Conservation (phyloP, 2,329 filamentous ascomycete species). For the Penicillium griseofulvum region DNA sequence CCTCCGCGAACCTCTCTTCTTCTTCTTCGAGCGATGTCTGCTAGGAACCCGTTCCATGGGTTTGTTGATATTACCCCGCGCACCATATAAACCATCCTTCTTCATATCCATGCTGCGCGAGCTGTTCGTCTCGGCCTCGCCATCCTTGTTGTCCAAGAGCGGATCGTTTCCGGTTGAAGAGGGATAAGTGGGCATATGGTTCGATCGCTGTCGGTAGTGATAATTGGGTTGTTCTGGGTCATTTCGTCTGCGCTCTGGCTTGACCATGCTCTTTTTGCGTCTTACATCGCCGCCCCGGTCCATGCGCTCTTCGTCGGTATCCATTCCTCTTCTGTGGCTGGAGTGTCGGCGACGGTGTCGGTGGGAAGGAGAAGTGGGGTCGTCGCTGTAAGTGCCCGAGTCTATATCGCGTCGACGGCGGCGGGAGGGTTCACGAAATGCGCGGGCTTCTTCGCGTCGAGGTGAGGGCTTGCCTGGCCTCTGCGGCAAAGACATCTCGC, state of each 20-base stretch:
- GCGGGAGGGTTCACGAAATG: constrained; percentile 67
- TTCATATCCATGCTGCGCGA: constrained; percentile 63
- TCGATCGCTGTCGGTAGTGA: constrained; percentile 90
- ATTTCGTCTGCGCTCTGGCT: constrained; percentile 82
- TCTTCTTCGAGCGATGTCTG: constrained; percentile 39
- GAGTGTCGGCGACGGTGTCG: constrained; percentile 43
- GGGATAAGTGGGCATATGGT: constrained; percentile 84
- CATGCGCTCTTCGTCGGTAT: constrained; percentile 53
- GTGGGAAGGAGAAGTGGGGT: constrained; percentile 36
- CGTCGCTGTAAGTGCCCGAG: constrained; percentile 51
- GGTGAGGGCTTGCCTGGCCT: constrained; percentile 64
- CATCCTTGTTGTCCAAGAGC: constrained; percentile 66
- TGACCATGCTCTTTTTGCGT: constrained; percentile 83
- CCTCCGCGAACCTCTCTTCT: constrained; percentile 65
- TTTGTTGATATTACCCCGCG: constrained; percentile 37
- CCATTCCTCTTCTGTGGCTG: constrained; percentile 46
- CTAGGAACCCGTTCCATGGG: constrained; percentile 45
- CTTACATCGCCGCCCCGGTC: constrained; percentile 51
- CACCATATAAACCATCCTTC: constrained; percentile 36
- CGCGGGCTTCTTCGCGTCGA: constrained; percentile 57
- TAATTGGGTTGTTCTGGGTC: constrained; percentile 90
- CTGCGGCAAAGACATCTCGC: constrained; percentile 52
- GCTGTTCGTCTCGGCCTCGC: constrained; percentile 52
- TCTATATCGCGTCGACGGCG: constrained; percentile 72
- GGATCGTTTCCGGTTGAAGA: constrained; percentile 93